Base-by-base conservation (phyloP, 495 filamentous ascomycete species). In the Lophium mytilinum region DNA sequence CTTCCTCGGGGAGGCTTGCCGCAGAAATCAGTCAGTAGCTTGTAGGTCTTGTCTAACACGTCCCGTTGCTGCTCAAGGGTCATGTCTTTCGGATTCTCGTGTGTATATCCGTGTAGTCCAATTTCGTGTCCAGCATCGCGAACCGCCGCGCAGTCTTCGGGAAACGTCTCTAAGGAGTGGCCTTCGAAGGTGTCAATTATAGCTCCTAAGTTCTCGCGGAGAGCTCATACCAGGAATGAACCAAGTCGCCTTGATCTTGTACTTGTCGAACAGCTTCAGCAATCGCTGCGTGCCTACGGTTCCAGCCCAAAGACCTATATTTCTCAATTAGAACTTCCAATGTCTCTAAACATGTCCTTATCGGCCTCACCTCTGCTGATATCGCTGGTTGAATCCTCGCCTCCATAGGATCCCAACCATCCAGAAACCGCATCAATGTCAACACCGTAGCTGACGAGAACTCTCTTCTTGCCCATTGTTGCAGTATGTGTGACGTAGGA, bases 241-340 rank as follows among this genome's bases (percentile, higher is more conserved):
- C 83, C 85, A 90, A 7, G 86, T 88, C 11, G 84, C 80, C 70
- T 87, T 90, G 73, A 92, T 92, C 55, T 83, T 80, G 76, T 89
- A 85, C 67, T 88, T 89, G 8, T 83, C 76, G 67, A 90, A 88
- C 1, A 92, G 68, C 58, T 86, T 88, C 9, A 92, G 77, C 2
- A 92, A 72, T 9, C 87, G 81, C 9, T 79, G 77, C 1, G 84
- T 84, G 34, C 87, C 87, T 37, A 88, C 74, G 7, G 84, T 86
- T 35, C 86, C 87, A 34, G 86, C 86, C 68, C 81, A 89, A 43
- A 88, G 69, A 39, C 86, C 86, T 81, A 53, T 37, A 9, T 37
- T 41, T 4, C 43, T 69, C 42, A 67, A 34, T 52, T n/a, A n/a
- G 12, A 17, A n/a, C 34, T 56, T 11, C 6, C 17, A n/a, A 21